phyloP scores from a whole-genome alignment of 805 yeast species.

The Wickerhamomyces hampshirensis region DNA sequence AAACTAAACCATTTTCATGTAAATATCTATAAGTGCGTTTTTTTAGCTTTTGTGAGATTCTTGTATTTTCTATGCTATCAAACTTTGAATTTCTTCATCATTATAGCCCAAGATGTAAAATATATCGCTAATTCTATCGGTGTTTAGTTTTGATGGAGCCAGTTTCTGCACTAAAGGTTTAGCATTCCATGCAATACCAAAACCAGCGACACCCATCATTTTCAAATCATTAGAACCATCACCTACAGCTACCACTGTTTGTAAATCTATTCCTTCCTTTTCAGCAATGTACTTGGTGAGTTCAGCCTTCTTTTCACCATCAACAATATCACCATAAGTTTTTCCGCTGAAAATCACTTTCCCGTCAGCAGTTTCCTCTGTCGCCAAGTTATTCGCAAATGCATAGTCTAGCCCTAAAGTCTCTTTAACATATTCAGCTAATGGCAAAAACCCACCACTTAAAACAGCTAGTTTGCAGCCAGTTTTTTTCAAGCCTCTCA shows the following conservation, averaged over 20 bases:
- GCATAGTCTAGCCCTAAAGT: slow-evolving; percentile 78
- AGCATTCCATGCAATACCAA: slow-evolving; percentile 96
- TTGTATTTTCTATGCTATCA: slow-evolving; percentile 5
- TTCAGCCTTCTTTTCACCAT: slow-evolving; percentile 78
- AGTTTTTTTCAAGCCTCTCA: slow-evolving; percentile 50
- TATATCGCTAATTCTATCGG: slow-evolving; percentile 66
- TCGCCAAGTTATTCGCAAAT: slow-evolving; percentile 66
- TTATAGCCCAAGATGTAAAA: slow-evolving; percentile 76
- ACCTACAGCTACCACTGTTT: slow-evolving; percentile 76
- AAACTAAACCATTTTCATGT: not conserved
- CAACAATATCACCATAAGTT: slow-evolving; percentile 77
- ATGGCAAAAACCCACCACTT: slow-evolving; percentile 91
- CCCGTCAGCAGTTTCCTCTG: slow-evolving; percentile 41
- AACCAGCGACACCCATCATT: slow-evolving; percentile 91
- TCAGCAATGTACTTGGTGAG: slow-evolving; percentile 58
- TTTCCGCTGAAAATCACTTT: slow-evolving; percentile 61
- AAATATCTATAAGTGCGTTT: slow-evolving; percentile 1
- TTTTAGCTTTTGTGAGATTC: too few species aligned
- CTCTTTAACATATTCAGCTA: slow-evolving; percentile 71
- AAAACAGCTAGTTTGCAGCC: slow-evolving; percentile 80
- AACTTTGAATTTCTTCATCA: slow-evolving; percentile 43
- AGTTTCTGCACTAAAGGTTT: slow-evolving; percentile 82
- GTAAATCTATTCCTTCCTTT: slow-evolving; percentile 46
- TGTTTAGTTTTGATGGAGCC: slow-evolving; percentile 82
- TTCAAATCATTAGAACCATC: slow-evolving; percentile 95